phyloP scores from a whole-genome alignment of 2,329 filamentous ascomycete genomes.

The Hypomyces perniciosus region DNA sequence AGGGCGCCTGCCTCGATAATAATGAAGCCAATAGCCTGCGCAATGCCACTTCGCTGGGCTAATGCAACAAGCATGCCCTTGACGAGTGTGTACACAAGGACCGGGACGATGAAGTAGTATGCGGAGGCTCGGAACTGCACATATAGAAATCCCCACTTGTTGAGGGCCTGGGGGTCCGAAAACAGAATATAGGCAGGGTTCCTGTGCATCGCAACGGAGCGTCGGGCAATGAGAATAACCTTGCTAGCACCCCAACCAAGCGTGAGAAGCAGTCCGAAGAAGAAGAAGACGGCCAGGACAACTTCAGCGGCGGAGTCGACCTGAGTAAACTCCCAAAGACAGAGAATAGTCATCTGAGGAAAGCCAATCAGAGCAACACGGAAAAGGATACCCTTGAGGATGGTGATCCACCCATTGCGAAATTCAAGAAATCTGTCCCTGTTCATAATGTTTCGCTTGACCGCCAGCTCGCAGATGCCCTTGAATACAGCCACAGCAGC shows the following conservation, averaged over 20 bases:
- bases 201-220: slow-evolving; percentile 85
- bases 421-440: slow-evolving; percentile 86
- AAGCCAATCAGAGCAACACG: slow-evolving; percentile 85
- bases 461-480: slow-evolving; percentile 67
- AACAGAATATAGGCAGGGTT: slow-evolving; percentile 97
- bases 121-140: slow-evolving; percentile 93
- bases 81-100: slow-evolving; percentile 71
- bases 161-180: slow-evolving; percentile 86
- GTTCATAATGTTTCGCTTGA: slow-evolving; percentile 72
- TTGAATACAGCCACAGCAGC: slow-evolving; percentile 74
- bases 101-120: slow-evolving; percentile 88
- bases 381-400: slow-evolving; percentile 91
- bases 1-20: slow-evolving; percentile 76
- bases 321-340: slow-evolving; percentile 87
- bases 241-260: slow-evolving; percentile 84
- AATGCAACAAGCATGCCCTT: slow-evolving; percentile 88
- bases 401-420: slow-evolving; percentile 87
- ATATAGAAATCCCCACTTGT: slow-evolving; percentile 98
- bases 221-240: slow-evolving; percentile 81
- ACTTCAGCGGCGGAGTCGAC: slow-evolving; percentile 81
- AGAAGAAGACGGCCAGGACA: slow-evolving; percentile 81
- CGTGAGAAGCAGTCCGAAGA: slow-evolving; percentile 71
- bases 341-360: slow-evolving; percentile 83
- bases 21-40: slow-evolving; percentile 76
- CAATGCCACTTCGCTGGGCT: slow-evolving; percentile 61